These are phyloP conservation scores for Urtica urens DNA, from an alignment of 306 rosid genomes.

Conservation along the genomic window DNA sequence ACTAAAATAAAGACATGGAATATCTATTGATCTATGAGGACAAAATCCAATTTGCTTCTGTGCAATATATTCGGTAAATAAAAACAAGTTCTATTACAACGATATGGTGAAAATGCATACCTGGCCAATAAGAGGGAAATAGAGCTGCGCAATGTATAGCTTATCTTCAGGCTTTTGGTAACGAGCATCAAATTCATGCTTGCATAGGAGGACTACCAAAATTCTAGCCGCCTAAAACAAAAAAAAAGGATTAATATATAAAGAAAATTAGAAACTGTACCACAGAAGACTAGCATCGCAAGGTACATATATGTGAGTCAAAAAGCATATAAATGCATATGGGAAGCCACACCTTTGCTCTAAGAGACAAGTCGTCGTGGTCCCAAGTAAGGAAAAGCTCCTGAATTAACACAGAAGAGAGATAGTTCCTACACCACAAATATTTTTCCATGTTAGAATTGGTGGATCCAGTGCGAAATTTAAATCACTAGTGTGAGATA, in stretches of 20 bases:
- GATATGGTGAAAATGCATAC: conserved; percentile 19
- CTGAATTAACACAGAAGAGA: conserved; percentile 91
- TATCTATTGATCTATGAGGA: background rate
- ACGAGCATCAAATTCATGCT: conserved; percentile 96
- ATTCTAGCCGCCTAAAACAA: conserved; percentile 79
- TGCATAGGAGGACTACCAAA: conserved; percentile 87
- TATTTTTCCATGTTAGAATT: conserved; percentile 3
- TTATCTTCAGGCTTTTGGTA: conserved; percentile 98
- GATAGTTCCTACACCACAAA: conserved; percentile 65
- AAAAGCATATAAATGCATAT: too few species aligned
- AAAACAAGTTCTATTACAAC: background rate
- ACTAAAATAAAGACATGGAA: background rate
- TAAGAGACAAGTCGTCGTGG: conserved; percentile 86
- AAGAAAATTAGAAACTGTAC: conserved; percentile 1
- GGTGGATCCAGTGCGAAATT: too few species aligned
- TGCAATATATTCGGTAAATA: background rate
- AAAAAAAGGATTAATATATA: conserved; percentile 6
- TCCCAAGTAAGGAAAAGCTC: conserved; percentile 97
- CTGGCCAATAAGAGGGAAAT: conserved; percentile 95
- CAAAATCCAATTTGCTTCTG: background rate
- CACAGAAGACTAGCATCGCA: background rate
- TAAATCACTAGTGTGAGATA: background rate
- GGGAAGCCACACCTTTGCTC: conserved; percentile 50
- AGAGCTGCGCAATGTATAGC: conserved; percentile 91
- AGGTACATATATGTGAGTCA: too few species aligned